phyloP scores from a whole-genome alignment of 2,329 filamentous ascomycete species.

The Pseudocercospora ulei region DNA sequence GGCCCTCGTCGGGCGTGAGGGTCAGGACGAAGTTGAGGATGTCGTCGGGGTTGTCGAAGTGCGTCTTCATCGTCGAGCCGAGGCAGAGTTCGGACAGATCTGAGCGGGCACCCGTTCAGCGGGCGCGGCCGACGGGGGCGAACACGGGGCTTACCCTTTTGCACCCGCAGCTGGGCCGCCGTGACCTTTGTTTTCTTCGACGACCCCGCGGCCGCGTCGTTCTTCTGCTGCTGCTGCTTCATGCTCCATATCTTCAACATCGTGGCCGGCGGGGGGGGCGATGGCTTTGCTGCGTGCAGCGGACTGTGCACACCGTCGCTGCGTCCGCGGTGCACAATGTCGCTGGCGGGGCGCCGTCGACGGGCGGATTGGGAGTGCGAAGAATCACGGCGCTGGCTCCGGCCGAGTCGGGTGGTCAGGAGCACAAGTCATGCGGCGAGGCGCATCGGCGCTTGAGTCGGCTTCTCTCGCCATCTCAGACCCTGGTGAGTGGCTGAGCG shows the following conservation, averaged over 20 bases:
- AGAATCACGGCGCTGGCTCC: too few relatives aligned
- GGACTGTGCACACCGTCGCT: background rate
- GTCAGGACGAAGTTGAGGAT: slow-evolving; percentile 75
- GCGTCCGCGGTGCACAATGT: too few relatives aligned
- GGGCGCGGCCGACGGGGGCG: too few relatives aligned
- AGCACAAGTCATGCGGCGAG: too few relatives aligned
- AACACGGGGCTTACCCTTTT: slow-evolving; percentile 60
- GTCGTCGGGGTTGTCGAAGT: slow-evolving; percentile 73
- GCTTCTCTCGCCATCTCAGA: too few relatives aligned
- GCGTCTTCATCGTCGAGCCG: slow-evolving; percentile 67
- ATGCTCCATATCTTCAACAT: slow-evolving; percentile 99
- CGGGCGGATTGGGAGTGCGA: too few relatives aligned
- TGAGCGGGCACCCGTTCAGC: slow-evolving; percentile 33
- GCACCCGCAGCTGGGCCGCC: slow-evolving; percentile 84
- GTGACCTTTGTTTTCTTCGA: slow-evolving; percentile 98
- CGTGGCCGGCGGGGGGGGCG: slow-evolving; percentile 36
- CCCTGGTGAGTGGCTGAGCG: too few relatives aligned
- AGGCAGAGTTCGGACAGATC: slow-evolving; percentile 74
- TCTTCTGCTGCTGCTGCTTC: slow-evolving; percentile 90
- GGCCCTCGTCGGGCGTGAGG: slow-evolving; percentile 74
- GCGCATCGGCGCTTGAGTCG: too few relatives aligned
- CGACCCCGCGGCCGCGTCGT: slow-evolving; percentile 63
- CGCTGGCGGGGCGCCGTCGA: too few relatives aligned
- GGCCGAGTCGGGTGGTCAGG: too few relatives aligned
- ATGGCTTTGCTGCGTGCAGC: background rate